Conservation (phyloP, 1,284 basidiomycete species). For the Boletus mariae region DNA sequence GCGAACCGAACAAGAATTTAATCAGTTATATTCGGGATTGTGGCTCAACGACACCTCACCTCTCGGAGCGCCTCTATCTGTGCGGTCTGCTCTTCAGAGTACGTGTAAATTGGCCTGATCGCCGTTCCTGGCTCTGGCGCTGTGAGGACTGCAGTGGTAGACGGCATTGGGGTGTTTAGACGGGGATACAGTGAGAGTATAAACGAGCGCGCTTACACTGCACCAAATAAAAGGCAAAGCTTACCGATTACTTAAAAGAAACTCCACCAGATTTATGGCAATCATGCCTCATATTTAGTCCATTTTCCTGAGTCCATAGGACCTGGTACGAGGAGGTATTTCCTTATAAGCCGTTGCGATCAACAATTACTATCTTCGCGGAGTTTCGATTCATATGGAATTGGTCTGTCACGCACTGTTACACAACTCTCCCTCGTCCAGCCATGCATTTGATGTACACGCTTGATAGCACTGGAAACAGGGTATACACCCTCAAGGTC, state of each 20-base stretch:
- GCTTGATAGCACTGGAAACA: slow-evolving; percentile 73
- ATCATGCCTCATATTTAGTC: not conserved
- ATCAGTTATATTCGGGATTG: not conserved
- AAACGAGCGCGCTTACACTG: not conserved
- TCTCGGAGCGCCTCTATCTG: slow-evolving; percentile 60
- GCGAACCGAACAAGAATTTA: not conserved
- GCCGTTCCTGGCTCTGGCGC: slow-evolving; percentile 42
- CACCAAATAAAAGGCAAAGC: not conserved
- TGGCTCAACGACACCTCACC: slow-evolving; percentile 37
- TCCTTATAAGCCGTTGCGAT: not conserved
- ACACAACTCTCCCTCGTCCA: not conserved
- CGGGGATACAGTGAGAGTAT: not conserved
- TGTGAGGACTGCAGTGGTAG: slow-evolving; percentile 44
- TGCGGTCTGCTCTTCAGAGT: slow-evolving; percentile 58
- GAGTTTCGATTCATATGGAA: slow-evolving; percentile 13
- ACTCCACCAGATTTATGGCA: not conserved
- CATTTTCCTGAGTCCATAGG: not conserved
- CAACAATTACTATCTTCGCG: slow-evolving; percentile 5
- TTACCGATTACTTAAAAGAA: not conserved
- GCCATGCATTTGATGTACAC: slow-evolving; percentile 95
- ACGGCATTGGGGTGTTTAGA: slow-evolving; percentile 19
- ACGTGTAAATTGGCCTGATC: slow-evolving; percentile 55
- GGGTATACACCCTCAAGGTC: slow-evolving; percentile 89
- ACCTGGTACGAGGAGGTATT: not conserved
- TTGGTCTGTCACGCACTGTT: not conserved